phyloP scores from a whole-genome alignment of 2,329 filamentous ascomycete genomes.

The Neonectria magnoliae region DNA sequence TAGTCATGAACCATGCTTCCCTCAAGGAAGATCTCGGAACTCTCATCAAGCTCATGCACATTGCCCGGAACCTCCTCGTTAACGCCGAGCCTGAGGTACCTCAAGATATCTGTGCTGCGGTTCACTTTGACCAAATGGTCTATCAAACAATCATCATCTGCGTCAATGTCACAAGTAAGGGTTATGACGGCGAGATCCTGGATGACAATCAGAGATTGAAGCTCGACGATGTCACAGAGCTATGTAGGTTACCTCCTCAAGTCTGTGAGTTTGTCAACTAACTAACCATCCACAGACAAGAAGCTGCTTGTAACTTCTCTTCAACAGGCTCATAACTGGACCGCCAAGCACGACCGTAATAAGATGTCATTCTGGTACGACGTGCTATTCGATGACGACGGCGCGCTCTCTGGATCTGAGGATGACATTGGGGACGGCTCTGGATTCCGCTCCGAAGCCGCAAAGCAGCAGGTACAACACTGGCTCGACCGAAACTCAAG shows the following conservation, averaged over 20 bases:
- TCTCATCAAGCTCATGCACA: slow-evolving; percentile 74
- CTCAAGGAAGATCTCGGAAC: slow-evolving; percentile 71
- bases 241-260: slow-evolving; percentile 60
- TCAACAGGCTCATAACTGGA: slow-evolving; percentile 76
- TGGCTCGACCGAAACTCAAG: slow-evolving; percentile 71
- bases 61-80: slow-evolving; percentile 71
- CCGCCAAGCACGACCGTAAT: slow-evolving; percentile 73
- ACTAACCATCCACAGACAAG: slow-evolving; percentile 60
- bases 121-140: slow-evolving; percentile 73
- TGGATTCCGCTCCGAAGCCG: slow-evolving; percentile 64
- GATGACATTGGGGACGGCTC: slow-evolving; percentile 63
- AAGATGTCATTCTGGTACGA: slow-evolving; percentile 77
- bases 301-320: slow-evolving; percentile 73
- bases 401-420: slow-evolving; percentile 57
- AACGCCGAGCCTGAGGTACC: slow-evolving; percentile 72
- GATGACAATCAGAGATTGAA: slow-evolving; percentile 67
- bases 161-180: slow-evolving; percentile 74
- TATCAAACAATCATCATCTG: slow-evolving; percentile 73
- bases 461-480: slow-evolving; percentile 69
- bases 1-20: slow-evolving; percentile 69
- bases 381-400: slow-evolving; percentile 70
- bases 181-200: slow-evolving; percentile 71
- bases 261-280: neutral
- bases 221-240: slow-evolving; percentile 70
- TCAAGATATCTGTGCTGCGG: slow-evolving; percentile 72